These are phyloP conservation scores for Fusarium sp. DNA, from an alignment of 2,329 filamentous ascomycete genomes.

Conservation along the genomic window DNA sequence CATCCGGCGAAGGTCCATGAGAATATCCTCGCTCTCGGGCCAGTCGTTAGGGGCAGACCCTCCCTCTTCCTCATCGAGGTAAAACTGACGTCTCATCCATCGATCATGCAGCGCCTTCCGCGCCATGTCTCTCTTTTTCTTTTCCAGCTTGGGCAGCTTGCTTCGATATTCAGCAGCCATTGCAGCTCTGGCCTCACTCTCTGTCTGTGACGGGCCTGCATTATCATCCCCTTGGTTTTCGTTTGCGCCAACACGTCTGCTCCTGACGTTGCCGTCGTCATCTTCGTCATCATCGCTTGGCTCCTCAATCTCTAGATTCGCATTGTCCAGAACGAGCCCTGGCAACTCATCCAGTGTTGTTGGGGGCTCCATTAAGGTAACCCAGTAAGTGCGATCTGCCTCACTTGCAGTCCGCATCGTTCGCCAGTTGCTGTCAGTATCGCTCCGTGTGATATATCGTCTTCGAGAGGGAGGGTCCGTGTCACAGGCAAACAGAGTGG, in stretches of 20 bases:
- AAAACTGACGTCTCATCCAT: constrained; percentile 83
- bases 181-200: constrained; percentile 55
- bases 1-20: constrained; percentile 49
- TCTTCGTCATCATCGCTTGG: constrained; percentile 44
- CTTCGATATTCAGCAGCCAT: constrained; percentile 50
- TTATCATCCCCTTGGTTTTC: constrained; percentile 39
- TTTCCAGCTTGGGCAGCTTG: constrained; percentile 51
- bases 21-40: constrained; percentile 68
- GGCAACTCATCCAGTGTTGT: constrained; percentile 56
- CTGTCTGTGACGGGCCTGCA: constrained; percentile 48
- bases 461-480: constrained; percentile 44
- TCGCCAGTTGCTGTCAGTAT: constrained; percentile 50
- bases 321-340: constrained; percentile 49
- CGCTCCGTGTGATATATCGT: constrained; percentile 43
- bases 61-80: constrained; percentile 87
- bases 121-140: constrained; percentile 55
- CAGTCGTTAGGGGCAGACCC: constrained; percentile 72
- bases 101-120: constrained; percentile 71
- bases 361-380: constrained; percentile 58
- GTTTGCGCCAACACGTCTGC: constrained; percentile 37
- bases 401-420: constrained; percentile 47
- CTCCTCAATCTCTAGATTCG: constrained; percentile 42
- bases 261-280: constrained; percentile 16
- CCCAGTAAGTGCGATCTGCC: constrained; percentile 54
- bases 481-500: constrained; percentile 59